Conservation (phyloP, 148 eudicot species). For the Oxyria digyna region DNA sequence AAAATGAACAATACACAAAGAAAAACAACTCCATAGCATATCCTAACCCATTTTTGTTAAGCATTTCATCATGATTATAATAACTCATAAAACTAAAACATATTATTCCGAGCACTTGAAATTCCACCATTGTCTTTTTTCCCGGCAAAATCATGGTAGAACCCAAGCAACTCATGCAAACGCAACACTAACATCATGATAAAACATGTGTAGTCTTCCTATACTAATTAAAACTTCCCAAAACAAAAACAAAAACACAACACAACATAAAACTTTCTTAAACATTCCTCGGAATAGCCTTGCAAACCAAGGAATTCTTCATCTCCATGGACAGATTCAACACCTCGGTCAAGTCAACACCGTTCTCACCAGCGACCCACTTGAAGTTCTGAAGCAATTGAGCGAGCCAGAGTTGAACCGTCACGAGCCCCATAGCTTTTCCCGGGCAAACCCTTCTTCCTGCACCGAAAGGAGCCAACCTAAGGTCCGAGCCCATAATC, state of each 20-base stretch:
- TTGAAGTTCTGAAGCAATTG: slow-evolving; percentile 68
- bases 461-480: slow-evolving; percentile 79
- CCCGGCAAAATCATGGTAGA: not conserved
- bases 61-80: not conserved
- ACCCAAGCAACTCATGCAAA: not conserved
- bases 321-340: slow-evolving; percentile 87
- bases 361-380: slow-evolving; percentile 36
- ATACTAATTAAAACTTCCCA: not conserved
- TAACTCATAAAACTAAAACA: not conserved
- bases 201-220: not conserved
- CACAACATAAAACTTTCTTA: not conserved
- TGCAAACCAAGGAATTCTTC: slow-evolving; percentile 71
- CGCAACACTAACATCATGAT: not conserved
- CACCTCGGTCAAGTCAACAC: slow-evolving; percentile 62
- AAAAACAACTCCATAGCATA: not conserved
- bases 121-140: not conserved
- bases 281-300: slow-evolving; percentile 48
- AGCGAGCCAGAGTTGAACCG: slow-evolving; percentile 82
- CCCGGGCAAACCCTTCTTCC: slow-evolving; percentile 92
- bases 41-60: no score
- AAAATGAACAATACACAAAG: not conserved
- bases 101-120: no score
- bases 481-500: slow-evolving; percentile 73
- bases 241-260: not conserved
- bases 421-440: slow-evolving; percentile 60